Percentiles rank a stretch among this genome's conserved stretches.
phyloP scores from a whole-genome alignment of 139 green algal genomes.

The Chlorella sp. region DNA sequence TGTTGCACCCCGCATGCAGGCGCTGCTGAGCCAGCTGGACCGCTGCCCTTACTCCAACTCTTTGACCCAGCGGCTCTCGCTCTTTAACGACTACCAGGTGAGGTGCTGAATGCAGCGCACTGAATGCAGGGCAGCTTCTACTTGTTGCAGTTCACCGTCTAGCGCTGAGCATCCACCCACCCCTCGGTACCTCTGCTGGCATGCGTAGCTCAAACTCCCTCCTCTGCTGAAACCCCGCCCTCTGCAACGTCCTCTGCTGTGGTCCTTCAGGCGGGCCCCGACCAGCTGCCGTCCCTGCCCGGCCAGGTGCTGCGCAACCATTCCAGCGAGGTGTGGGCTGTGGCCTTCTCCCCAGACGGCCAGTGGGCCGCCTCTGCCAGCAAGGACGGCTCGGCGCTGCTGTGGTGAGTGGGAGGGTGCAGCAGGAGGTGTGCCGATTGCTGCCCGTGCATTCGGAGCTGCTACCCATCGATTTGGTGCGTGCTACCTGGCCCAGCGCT shows the following conservation, averaged over 20 bases:
- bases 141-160: too few species aligned
- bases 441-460: too few species aligned
- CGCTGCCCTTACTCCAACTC: constrained; percentile 79
- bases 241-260: neutral
- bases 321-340: constrained; percentile 63
- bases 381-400: constrained; percentile 76
- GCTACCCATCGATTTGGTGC: too few species aligned
- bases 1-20: neutral
- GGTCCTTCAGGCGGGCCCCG: constrained; percentile 58
- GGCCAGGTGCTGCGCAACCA: constrained; percentile 55
- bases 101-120: too few species aligned
- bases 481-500: too few species aligned
- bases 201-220: too few species aligned
- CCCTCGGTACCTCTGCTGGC: too few species aligned
- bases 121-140: too few species aligned
- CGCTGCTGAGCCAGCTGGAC: constrained; percentile 41
- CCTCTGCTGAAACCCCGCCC: neutral
- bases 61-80: constrained; percentile 48
- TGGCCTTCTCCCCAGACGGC: constrained; percentile 34
- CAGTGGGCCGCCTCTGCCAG: constrained; percentile 78
- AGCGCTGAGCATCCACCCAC: too few species aligned
- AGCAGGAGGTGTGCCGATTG: too few species aligned
- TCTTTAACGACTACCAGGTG: constrained; percentile 79
- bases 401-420: constrained; percentile 63
- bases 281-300: constrained; percentile 73